These are phyloP conservation scores for Phytopythium ostracodes DNA, from an alignment of 352 stramenopile genomes.

Conservation along the genomic window DNA sequence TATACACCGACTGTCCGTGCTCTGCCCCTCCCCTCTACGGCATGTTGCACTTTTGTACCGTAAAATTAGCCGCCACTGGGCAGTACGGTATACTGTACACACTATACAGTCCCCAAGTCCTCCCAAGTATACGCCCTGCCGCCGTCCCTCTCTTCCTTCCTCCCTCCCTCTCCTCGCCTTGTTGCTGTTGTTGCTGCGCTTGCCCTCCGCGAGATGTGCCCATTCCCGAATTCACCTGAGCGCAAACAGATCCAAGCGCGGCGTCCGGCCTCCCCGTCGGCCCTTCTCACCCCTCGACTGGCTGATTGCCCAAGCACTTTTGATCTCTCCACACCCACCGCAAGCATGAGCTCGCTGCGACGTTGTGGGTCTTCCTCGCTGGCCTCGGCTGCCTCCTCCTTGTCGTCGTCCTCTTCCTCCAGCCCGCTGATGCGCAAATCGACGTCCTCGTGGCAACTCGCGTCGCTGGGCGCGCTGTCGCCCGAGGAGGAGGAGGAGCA, in stretches of 20 bases:
- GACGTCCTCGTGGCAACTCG: constrained; percentile 48
- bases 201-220: not conserved
- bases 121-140: not conserved
- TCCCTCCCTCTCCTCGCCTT: not conserved
- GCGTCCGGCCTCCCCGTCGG: too few relatives aligned
- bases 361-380: not conserved
- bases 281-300: not conserved
- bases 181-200: not conserved
- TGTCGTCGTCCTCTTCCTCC: not conserved
- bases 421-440: constrained; percentile 41
- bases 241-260: not conserved
- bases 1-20: not conserved
- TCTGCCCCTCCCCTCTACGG: not conserved
- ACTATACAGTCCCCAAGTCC: not conserved
- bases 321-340: not conserved
- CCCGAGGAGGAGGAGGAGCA: constrained; percentile 38
- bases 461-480: constrained; percentile 15
- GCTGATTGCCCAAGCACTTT: not conserved
- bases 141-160: too few relatives aligned
- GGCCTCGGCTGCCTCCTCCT: not conserved
- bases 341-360: not conserved
- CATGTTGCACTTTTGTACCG: constrained; percentile 6
- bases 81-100: not conserved
- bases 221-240: not conserved
- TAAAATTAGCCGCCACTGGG: not conserved